A percentile compares a stretch with the other conserved stretches of the same genome.
Conservation (phyloP, 306 rosid genomes). For the Vigna angularis region DNA sequence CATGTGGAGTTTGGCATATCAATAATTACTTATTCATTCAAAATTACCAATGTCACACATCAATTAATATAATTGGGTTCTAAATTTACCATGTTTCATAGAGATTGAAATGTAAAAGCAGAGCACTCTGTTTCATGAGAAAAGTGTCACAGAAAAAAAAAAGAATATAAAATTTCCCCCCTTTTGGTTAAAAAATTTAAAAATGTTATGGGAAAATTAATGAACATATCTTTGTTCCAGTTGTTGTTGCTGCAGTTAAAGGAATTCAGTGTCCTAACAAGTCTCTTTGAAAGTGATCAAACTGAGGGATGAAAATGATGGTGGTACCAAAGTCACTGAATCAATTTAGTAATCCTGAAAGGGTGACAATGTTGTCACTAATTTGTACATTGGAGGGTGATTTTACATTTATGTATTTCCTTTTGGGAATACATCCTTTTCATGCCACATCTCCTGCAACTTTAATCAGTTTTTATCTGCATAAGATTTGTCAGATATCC, state of each 20-base stretch:
- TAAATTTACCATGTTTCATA: constrained; percentile 5
- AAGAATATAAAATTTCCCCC: not conserved
- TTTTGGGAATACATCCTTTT: constrained; percentile 42
- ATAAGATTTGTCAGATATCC: constrained; percentile 36
- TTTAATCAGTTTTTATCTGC: constrained; percentile 26
- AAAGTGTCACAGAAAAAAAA: not conserved
- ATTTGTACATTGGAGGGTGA: constrained; percentile 31
- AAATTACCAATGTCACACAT: not conserved
- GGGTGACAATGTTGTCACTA: constrained; percentile 39
- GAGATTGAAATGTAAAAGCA: not conserved
- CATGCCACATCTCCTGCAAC: constrained; percentile 37
- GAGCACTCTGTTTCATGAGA: not conserved
- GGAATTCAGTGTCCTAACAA: constrained; percentile 36
- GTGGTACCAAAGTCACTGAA: constrained; percentile 46
- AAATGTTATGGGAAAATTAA: not conserved
- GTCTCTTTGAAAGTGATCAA: constrained; percentile 25
- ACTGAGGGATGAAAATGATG: constrained; percentile 44
- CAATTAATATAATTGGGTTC: not conserved
- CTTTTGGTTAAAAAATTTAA: not conserved
- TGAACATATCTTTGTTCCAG: constrained; percentile 12
- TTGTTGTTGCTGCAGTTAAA: constrained; percentile 29
- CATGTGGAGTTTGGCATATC: not conserved
- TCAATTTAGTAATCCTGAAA: constrained; percentile 41
- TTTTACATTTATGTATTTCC: constrained; percentile 12
- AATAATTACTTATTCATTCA: not conserved